Evolutionary conservation across 345 rosid genomes (phyloP), one percentile per base, ranked within the genome.

Genomic region (Pseudoturritis turrita): DNA sequence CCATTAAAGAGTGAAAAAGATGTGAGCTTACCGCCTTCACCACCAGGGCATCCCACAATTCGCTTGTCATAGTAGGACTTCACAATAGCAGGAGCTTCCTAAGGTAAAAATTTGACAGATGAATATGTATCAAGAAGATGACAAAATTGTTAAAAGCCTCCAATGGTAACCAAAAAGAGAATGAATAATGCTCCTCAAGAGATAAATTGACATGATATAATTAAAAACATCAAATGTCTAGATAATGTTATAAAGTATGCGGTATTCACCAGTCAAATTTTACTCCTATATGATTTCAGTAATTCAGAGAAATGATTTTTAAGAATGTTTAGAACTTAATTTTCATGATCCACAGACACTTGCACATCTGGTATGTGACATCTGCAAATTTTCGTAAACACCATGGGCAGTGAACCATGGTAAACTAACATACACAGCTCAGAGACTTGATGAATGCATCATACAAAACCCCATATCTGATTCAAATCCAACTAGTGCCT

Each of bases 11-110:
- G 31, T 29, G 10, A 14, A 8, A 4, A 44, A 44, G 14, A 10
- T 46, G 21, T 28, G 52, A 68, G 46, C 81, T 56, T 63, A 79
- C 91, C 89, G 74, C 84, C 91, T 77, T 83, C 86, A 57, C 79
- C 89, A 43, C 91, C 91, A 39, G 91, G 89, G 46, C 89, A 81
- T 68, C 91, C 89, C 52, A 83, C 84, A 70, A 87, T 81, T 75
- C 89, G 80, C 82, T 77, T 84, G 72, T 83, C 87, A 22, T 75
- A 78, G 64, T 78, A 78, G 17, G 89, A 85, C 68, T 83, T 80
- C 9, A 87, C 75, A 29, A 87, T 46, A 46, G 86, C 87, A 3
- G 87, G 89, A 35, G 77, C 70, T 78, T 81, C 85, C 89, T 87
- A 29, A 46, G 11, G 44, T 33, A 62, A 40, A 23, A 35, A 28